These are phyloP conservation scores for Candida sanyiensis DNA, from an alignment of 805 yeast genomes.

Conservation along the genomic window DNA sequence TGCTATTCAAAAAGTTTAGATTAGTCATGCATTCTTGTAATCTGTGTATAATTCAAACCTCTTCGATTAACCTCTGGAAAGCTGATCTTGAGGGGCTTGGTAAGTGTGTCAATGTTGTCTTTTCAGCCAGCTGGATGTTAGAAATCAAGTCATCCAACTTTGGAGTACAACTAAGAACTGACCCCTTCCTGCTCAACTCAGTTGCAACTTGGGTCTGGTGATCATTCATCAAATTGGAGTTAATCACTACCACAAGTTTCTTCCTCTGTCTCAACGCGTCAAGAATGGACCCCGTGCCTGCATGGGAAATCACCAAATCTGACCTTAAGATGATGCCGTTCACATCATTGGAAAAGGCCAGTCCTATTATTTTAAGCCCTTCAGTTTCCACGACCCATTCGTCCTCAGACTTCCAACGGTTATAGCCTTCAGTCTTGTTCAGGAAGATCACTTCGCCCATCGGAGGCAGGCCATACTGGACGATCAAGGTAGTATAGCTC, in stretches of 20 bases:
- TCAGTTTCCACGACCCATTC: slow-evolving; percentile 3
- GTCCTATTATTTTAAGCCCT: slow-evolving; percentile 35
- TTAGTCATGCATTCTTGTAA: background rate
- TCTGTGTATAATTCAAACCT: slow-evolving; percentile 1
- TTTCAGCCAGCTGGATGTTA: slow-evolving; percentile 13
- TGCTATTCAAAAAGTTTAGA: too few relatives aligned
- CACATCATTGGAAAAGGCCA: slow-evolving; percentile 41
- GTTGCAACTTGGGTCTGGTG: slow-evolving; percentile 77
- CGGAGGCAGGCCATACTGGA: slow-evolving; percentile 56
- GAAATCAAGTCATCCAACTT: slow-evolving; percentile 14
- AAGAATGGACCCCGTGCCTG: slow-evolving; percentile 86
- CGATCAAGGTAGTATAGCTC: slow-evolving; percentile 37
- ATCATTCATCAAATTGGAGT: slow-evolving; percentile 72
- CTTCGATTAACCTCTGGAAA: slow-evolving; percentile 10
- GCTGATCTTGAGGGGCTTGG: slow-evolving; percentile 21
- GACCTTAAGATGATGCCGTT: slow-evolving; percentile 37
- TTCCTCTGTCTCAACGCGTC: slow-evolving; percentile 59
- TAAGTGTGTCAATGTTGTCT: slow-evolving; percentile 14
- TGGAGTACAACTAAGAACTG: slow-evolving; percentile 25
- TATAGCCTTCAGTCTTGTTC: background rate
- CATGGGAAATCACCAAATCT: slow-evolving; percentile 77
- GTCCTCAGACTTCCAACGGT: slow-evolving; percentile 3
- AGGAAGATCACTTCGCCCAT: slow-evolving; percentile 21
- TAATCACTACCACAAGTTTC: slow-evolving; percentile 64
- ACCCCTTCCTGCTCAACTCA: slow-evolving; percentile 37